These are phyloP conservation scores for Glebionis coronaria DNA, from an alignment of 129 eudicot species.

Conservation along the genomic window DNA sequence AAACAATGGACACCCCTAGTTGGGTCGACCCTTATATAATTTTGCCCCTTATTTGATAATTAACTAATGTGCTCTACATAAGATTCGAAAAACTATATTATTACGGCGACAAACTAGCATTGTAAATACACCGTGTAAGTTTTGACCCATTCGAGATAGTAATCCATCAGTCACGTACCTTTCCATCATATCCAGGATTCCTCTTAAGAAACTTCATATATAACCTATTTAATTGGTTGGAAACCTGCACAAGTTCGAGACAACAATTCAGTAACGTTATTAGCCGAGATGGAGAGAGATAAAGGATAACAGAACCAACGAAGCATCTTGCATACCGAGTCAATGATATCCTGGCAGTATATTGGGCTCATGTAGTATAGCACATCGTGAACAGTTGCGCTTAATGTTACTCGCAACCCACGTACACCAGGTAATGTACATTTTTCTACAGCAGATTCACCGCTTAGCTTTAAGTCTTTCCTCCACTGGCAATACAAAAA, in stretches of 20 bases:
- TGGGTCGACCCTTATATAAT: too few species aligned
- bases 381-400: constrained; percentile 99
- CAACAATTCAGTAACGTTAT: too few species aligned
- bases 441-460: constrained; percentile 92
- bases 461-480: constrained; percentile 83
- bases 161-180: constrained; percentile 46
- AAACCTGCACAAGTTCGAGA: constrained; percentile 49
- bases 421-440: constrained; percentile 88
- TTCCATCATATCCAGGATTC: constrained; percentile 97
- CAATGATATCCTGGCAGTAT: constrained; percentile 91
- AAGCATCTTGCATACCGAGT: constrained; percentile 52
- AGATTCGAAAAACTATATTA: too few species aligned
- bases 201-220: constrained; percentile 84
- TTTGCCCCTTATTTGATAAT: too few species aligned
- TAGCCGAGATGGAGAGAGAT: too few species aligned
- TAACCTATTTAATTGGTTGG: constrained; percentile 80
- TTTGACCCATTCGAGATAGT: too few species aligned
- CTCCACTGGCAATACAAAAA: constrained; percentile 67
- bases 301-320: not conserved
- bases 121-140: not conserved
- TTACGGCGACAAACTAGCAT: not conserved
- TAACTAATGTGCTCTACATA: too few species aligned
- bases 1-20: too few species aligned
- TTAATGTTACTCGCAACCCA: constrained; percentile 73
- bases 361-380: constrained; percentile 98